These are phyloP conservation scores for Arachis stenosperma DNA, from an alignment of 306 rosid species.

Conservation along the genomic window DNA sequence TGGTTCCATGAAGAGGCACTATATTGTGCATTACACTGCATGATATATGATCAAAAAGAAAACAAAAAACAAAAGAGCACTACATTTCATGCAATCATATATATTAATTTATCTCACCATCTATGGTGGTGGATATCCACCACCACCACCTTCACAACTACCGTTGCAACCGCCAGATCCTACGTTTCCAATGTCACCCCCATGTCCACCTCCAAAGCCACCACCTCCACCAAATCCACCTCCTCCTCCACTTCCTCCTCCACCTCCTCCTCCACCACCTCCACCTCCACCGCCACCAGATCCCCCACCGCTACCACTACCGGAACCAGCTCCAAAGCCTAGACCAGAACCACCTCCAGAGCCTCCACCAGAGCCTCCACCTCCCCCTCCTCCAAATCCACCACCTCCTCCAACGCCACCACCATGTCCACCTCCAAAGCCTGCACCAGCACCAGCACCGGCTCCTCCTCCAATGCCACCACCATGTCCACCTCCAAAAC, in stretches of 20 bases:
- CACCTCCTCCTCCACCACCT: neutral
- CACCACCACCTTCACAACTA: constrained; percentile 31
- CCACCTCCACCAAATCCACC: constrained; percentile 4
- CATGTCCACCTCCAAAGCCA: constrained; percentile 32
- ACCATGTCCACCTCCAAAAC: constrained; percentile 23
- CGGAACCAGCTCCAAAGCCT: constrained; percentile 42
- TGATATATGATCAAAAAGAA: neutral
- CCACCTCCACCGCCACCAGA: neutral
- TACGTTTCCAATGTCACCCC: constrained; percentile 21
- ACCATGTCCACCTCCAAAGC: constrained; percentile 27
- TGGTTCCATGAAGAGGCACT: neutral
- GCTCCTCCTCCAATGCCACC: neutral
- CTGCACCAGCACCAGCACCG: constrained; percentile 12
- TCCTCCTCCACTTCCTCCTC: constrained; percentile 7
- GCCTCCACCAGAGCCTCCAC: constrained; percentile 2
- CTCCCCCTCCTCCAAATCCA: neutral
- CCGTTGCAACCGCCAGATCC: constrained; percentile 16
- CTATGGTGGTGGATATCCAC: constrained; percentile 14
- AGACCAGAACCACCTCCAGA: constrained; percentile 4
- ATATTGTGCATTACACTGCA: neutral
- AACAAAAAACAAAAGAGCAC: neutral
- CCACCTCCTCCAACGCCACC: constrained; percentile 24
- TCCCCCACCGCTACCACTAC: constrained; percentile 38
- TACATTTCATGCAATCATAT: constrained; percentile 16
- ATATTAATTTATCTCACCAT: neutral